Evolutionary conservation across 257 asterid species (phyloP), one percentile per base, ranked within the genome.

Genomic region (Oldenlandia corymbosa): DNA sequence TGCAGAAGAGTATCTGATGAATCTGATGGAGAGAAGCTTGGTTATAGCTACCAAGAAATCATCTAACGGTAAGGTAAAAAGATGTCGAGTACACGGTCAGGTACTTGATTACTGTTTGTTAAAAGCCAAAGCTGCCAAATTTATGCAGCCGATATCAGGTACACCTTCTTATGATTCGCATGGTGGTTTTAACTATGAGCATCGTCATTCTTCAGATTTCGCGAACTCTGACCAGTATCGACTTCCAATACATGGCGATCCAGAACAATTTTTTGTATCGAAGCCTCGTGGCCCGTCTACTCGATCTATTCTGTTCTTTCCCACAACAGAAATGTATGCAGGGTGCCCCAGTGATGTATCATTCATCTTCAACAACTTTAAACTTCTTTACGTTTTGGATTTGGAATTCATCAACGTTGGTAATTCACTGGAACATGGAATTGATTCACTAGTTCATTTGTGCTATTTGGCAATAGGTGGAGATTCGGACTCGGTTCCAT

Each of bases 381-480:
- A 45, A 7, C 41, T 61, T 43, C 66, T 61, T 5, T 26, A 61
- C 18, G 26, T 61, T 2, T 26, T 61, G 42, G 39, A 61, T 46
- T 43, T 61, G 54, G 41, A 45, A 45, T 26, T 42, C 24, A 24
- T 61, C 54, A 61, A 43, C 21, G 27, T 61, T 39, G 65, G 42
- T 5, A n/a, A 5, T 16, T 26, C 66, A 16, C 27, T 61, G 27
- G 26, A 1, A 9, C 5, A 13, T 6, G 66, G 66, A 43, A 20
- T 49, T 0, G 30, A 10, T 4, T 18, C 14, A 6, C 16, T 61
- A 9, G 18, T 61, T 17, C 27, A 24, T 7, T 27, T 61, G 54
- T 16, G 55, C 4, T 61, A 61, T 24, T 27, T 61, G 18, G 66
- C 39, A 12, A 41, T 43, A 16, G 17, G 34, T 61, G 66, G 66